Conservation (phyloP, 2,329 filamentous ascomycete genomes). For the Aureobasidium sp. region DNA sequence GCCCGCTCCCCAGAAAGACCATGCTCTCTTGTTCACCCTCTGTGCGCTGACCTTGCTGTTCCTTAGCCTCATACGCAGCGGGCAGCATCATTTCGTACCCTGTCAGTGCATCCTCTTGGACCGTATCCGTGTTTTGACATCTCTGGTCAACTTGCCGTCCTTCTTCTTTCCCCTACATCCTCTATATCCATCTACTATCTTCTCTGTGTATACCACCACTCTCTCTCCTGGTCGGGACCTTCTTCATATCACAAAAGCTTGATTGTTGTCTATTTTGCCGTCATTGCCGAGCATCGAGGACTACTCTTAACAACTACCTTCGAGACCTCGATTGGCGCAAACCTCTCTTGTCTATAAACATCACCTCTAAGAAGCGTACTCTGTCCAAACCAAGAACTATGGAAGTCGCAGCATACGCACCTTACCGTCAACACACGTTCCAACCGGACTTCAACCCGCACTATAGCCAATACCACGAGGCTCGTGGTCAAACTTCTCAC, state of each 20-base stretch:
- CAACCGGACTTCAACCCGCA: constrained; percentile 12
- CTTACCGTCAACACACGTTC: constrained; percentile 11
- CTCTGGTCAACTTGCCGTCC: background rate
- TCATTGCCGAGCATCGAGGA: background rate
- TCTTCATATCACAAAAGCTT: background rate
- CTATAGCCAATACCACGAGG: constrained; percentile 14
- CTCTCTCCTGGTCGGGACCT: background rate
- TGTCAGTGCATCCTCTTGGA: constrained; percentile 12
- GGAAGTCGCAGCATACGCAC: constrained; percentile 16
- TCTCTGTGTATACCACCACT: background rate
- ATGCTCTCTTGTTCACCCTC: constrained; percentile 6
- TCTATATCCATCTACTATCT: background rate
- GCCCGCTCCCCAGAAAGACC: constrained; percentile 9
- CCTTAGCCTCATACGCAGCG: constrained; percentile 13
- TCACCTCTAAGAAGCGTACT: background rate
- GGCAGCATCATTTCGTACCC: constrained; percentile 14
- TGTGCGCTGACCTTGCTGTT: constrained; percentile 12
- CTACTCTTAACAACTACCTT: background rate
- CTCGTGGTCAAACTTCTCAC: constrained; percentile 12
- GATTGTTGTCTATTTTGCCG: background rate
- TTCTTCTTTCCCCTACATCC: background rate
- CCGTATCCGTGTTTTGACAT: background rate
- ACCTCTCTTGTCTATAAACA: background rate
- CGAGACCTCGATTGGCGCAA: background rate
- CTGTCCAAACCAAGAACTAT: constrained; percentile 8